Base-by-base conservation (phyloP, 495 filamentous ascomycete species). In the Hypoxylon lienhwacheense region DNA sequence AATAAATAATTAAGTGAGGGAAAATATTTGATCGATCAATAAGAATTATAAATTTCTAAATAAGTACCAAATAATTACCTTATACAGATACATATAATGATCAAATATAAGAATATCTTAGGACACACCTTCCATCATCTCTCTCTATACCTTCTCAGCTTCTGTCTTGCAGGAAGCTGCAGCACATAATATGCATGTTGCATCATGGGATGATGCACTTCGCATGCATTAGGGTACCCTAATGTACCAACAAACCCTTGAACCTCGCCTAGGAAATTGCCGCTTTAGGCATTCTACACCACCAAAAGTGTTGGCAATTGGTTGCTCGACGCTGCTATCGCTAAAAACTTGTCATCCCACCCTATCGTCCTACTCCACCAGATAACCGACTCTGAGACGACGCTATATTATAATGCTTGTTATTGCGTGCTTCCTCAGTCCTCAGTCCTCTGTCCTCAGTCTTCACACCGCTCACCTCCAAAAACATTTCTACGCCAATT, bases 121-220 rank as follows among this genome's bases (percentile, higher is more conserved):
- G 21, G 35, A 21, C 21, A 37, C 16, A n/a, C 10, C 2, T n/a
- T 40, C 21, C 20, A 7, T 6, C 8, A 11, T 4, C 15, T 40
- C 37, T 20, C 34, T 36, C 34, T 35, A 6, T 2, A 10, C 34
- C 8, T 41, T 25, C 21, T 41, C 37, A 41, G 37, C 37, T 44
- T 39, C 34, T 49, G 24, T 25, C 26, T 53, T 59, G 48, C 36
- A 53, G 43, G 49, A 44, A 59, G 48, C 48, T 54, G 45, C 56
- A 51, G 53, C n/a, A n/a, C n/a, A n/a, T n/a, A n/a, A n/a, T n/a
- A 37, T 49, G 45, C 53, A 59, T 41, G 33, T 47, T 53, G 55
- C 47, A 53, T 40, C 47, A 40, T 46, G 41, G 41, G 47, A 44
- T 50, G 37, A 47, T 19, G 43, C 42, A 47, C 34, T 35, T 29